A percentile compares a stretch with the other conserved stretches of the same genome.
phyloP scores from a whole-genome alignment of 345 rosid species.

The Rhodomyrtus tomentosa region DNA sequence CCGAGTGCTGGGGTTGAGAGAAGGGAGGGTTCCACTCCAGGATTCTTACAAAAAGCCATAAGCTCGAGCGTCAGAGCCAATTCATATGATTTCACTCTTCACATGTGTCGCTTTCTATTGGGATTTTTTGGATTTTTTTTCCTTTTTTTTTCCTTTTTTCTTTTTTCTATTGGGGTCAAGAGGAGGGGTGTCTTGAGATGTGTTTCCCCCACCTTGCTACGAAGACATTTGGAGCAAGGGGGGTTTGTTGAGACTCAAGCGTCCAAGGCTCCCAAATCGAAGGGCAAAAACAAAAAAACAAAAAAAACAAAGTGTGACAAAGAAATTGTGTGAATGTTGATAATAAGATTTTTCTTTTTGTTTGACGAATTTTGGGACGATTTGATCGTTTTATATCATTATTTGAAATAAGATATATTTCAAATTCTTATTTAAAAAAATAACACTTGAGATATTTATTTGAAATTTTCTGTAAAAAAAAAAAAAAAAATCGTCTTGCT shows the following conservation, averaged over 20 bases:
- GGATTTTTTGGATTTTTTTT: neutral
- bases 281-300: neutral
- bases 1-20: constrained; percentile 52
- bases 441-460: too few species aligned
- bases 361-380: neutral
- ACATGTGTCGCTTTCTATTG: neutral
- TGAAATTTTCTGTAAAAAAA: too few species aligned
- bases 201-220: neutral
- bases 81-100: neutral
- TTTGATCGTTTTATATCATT: too few species aligned
- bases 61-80: neutral
- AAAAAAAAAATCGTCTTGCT: neutral
- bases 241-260: neutral
- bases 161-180: neutral
- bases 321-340: neutral
- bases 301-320: neutral
- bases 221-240: neutral
- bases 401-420: too few species aligned
- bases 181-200: neutral
- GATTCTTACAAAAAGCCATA: neutral
- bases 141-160: neutral
- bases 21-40: neutral
- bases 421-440: too few species aligned
- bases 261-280: neutral
- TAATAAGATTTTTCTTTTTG: neutral